Base-by-base conservation (phyloP, 2,329 filamentous ascomycete species). In the Epichloe sp. region DNA sequence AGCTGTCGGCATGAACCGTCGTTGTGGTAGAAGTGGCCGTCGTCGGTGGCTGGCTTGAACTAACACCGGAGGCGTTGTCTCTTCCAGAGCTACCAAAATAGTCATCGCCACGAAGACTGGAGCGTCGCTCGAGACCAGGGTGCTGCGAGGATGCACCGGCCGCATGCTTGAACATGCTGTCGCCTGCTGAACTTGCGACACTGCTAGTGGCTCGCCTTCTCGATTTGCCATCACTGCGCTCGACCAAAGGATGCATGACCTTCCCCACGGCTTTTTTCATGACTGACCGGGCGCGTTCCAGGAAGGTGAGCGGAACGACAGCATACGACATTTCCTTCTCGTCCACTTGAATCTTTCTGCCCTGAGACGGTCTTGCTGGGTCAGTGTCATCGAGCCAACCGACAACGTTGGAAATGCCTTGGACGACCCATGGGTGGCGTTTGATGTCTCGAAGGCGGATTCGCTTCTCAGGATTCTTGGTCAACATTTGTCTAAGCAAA, bases 361-460 rank as follows among this genome's bases (percentile, higher is more conserved):
- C 89, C 52, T 86, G 80, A 35, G 82, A 84, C 53, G 84, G 84
- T 37, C 83, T 79, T 38, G 81, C 83, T 2, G 90, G 89, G 61
- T 97, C 91, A 1, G 90, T 95, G 56, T 95, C 88, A 59, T 95
- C 88, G n/a, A 96, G 79, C 93, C 93, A 98, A 10, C 77, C 75
- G 35, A 80, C 72, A 38, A 84, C 79, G 58, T 95, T 84, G 36
- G 79, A 71, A 44, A 97, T 79, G 56, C 85, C 89, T 52, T 83
- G 75, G 1, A 91, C 75, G 15, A 97, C 85, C 93, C 93, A 98
- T 5, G 85, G 83, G 63, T 98, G 93, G 54, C 86, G 84, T 66
- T 97, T 97, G 60, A 97, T 91, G 59, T 96, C 91, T 54, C 84
- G 82, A 48, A 98, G 73, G 7, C 87, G 86, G 60, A 98, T 96